Conservation (phyloP, 1,139 yeast species). For the Spathaspora jeffriesii region DNA sequence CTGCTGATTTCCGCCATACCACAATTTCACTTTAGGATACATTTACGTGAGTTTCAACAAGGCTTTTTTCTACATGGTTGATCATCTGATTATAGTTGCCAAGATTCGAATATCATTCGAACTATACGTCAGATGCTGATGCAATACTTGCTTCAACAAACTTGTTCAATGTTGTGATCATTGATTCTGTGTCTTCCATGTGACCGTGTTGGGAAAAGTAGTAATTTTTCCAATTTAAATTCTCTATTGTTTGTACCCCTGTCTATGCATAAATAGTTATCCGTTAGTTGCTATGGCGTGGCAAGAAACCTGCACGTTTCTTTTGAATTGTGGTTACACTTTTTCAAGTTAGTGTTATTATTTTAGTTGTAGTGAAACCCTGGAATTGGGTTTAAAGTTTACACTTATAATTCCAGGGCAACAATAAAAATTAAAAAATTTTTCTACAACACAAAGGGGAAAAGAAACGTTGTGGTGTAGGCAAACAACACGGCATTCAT, state of each 20-base stretch:
- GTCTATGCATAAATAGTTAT: no score
- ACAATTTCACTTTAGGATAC: no score
- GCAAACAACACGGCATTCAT: neutral
- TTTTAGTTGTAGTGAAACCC: neutral
- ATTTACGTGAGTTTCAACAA: no score
- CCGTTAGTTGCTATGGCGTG: no score
- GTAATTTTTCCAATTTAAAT: neutral
- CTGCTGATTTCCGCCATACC: no score
- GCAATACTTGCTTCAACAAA: neutral
- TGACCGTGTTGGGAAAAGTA: neutral
- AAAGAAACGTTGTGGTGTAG: neutral
- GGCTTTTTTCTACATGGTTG: no score
- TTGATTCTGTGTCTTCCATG: slow-evolving; percentile 2
- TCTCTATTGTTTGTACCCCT: neutral
- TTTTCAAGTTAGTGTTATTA: neutral
- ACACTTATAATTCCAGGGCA: neutral
- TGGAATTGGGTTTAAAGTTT: neutral
- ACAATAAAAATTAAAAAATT: neutral
- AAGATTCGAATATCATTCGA: no score
- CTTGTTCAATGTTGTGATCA: neutral
- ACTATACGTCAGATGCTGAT: no score
- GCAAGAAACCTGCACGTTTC: neutral
- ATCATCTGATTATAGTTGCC: no score
- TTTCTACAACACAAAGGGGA: neutral
- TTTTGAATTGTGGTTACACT: neutral